phyloP scores from a whole-genome alignment of 1,139 yeast genomes.

The Sugiyamaella japonica region DNA sequence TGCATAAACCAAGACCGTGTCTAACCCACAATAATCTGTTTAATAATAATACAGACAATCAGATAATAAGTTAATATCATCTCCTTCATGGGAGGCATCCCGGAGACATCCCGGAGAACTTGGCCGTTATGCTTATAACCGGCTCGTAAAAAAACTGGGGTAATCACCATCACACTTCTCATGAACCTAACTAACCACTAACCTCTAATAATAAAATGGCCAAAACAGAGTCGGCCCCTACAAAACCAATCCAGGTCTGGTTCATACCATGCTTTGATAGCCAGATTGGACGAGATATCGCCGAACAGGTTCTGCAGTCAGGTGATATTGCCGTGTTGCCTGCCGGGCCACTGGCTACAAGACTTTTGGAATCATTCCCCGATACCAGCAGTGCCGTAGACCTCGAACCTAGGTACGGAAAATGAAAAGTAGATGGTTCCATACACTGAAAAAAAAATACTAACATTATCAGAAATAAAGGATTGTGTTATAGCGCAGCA shows the following conservation, averaged over 20 bases:
- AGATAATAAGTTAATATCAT: no score
- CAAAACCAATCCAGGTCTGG: conserved; percentile 27
- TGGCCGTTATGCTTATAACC: no score
- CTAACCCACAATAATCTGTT: no score
- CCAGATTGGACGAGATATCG: conserved; percentile 28
- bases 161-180: conserved; percentile 8
- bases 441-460: no score
- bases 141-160: background rate
- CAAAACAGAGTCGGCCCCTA: conserved; percentile 5
- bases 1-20: no score
- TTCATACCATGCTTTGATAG: conserved; percentile 28
- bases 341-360: conserved; percentile 22
- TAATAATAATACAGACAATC: background rate
- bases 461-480: conserved; percentile 26
- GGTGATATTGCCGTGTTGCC: conserved; percentile 31
- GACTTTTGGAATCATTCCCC: conserved; percentile 22
- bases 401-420: conserved; percentile 26
- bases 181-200: conserved; percentile 20
- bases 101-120: no score
- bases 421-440: no score
- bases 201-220: conserved; percentile 7
- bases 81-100: no score
- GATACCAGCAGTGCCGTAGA: conserved; percentile 29
- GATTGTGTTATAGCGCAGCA: conserved; percentile 36
- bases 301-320: conserved; percentile 25